phyloP scores from a whole-genome alignment of 1,284 basidiomycete genomes.

The Meripilus lineatus region DNA sequence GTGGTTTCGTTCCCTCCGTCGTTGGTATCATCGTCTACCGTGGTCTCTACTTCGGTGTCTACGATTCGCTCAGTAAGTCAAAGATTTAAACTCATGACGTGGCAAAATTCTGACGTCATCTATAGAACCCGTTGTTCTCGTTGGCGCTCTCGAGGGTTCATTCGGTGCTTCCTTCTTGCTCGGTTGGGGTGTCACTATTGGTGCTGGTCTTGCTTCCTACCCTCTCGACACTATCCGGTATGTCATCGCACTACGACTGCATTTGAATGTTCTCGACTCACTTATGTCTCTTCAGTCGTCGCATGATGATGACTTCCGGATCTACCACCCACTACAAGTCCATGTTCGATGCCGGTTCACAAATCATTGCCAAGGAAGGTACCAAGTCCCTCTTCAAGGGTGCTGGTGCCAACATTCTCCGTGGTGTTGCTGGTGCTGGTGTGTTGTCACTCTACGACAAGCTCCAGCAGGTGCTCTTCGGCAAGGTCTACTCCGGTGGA shows the following conservation, averaged over 20 bases:
- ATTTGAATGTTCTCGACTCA: constrained; percentile 19
- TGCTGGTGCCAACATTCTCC: constrained; percentile 96
- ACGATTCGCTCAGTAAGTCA: constrained; percentile 83
- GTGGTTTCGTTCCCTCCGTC: constrained; percentile 93
- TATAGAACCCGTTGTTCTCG: constrained; percentile 85
- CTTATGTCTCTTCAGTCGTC: constrained; percentile 56
- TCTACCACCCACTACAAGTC: constrained; percentile 85
- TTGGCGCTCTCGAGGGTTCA: constrained; percentile 83
- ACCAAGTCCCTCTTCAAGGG: constrained; percentile 89
- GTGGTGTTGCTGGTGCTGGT: constrained; percentile 98
- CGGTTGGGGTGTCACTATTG: constrained; percentile 93
- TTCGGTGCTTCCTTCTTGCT: constrained; percentile 90
- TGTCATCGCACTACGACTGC: constrained; percentile 22
- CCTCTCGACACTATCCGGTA: constrained; percentile 92
- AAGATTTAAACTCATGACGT: neutral
- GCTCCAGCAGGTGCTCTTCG: constrained; percentile 87
- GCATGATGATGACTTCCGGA: constrained; percentile 95
- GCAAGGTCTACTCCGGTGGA: constrained; percentile 92
- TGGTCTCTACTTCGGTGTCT: constrained; percentile 94
- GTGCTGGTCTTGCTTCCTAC: constrained; percentile 94
- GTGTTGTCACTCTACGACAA: constrained; percentile 93
- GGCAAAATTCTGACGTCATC: constrained; percentile 11
- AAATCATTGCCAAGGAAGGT: constrained; percentile 90
- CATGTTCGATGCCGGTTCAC: constrained; percentile 82
- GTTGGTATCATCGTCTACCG: constrained; percentile 96